Conservation (phyloP, 306 rosid species). For the Prunus fruticosa region DNA sequence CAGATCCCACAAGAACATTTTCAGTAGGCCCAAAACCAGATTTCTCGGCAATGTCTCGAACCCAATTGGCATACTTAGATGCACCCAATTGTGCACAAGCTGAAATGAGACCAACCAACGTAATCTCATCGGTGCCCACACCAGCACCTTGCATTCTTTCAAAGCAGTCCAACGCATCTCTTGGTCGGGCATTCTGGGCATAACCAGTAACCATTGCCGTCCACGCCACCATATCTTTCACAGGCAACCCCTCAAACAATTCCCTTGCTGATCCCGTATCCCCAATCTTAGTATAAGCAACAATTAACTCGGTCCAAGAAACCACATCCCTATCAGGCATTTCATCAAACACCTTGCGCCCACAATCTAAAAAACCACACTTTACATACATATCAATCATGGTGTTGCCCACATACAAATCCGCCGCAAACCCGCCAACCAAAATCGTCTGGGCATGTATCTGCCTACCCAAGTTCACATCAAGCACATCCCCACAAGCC, state of each 20-base stretch:
- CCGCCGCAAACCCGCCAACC: constrained; percentile 67
- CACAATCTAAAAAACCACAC: constrained; percentile 47
- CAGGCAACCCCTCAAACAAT: constrained; percentile 54
- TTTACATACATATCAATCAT: constrained; percentile 71
- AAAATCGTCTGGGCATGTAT: constrained; percentile 66
- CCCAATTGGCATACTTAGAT: constrained; percentile 51
- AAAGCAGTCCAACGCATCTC: constrained; percentile 59
- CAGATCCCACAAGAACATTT: constrained; percentile 80
- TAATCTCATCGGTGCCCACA: constrained; percentile 55
- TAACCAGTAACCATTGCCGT: constrained; percentile 78
- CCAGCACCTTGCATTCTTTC: constrained; percentile 38
- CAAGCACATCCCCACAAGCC: constrained; percentile 35
- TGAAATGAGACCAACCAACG: constrained; percentile 64
- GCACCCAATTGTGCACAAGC: constrained; percentile 83
- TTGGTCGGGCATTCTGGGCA: constrained; percentile 70
- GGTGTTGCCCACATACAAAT: constrained; percentile 64
- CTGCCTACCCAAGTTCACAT: constrained; percentile 49
- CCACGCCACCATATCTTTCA: constrained; percentile 85
- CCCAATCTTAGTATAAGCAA: constrained; percentile 54
- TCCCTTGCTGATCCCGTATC: constrained; percentile 58
- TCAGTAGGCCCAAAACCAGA: constrained; percentile 43
- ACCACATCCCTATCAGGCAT: constrained; percentile 69
- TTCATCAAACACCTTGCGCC: constrained; percentile 74
- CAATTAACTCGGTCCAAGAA: constrained; percentile 80
- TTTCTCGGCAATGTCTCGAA: constrained; percentile 54